A percentile compares a stretch with the other conserved stretches of the same genome.
Evolutionary conservation across 805 yeast genomes (phyloP).

Genomic region (Yamadazyma tumulicola): DNA sequence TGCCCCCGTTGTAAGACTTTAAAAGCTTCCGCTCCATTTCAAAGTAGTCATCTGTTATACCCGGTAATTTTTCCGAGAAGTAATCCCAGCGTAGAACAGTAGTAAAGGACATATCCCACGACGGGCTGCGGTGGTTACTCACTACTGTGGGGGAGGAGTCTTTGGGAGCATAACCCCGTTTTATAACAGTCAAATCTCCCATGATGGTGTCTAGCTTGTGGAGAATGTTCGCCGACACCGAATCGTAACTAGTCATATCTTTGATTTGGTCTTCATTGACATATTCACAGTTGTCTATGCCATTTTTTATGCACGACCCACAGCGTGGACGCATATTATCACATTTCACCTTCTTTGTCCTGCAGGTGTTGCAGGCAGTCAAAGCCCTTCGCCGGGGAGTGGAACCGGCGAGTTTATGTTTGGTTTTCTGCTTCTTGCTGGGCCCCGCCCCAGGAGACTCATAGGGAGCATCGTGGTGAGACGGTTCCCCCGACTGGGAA

Average conservation of each 20-base stretch:
- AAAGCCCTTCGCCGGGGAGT: constrained; percentile 25
- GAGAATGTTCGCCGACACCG: constrained; percentile 23
- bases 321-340: constrained; percentile 34
- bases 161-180: constrained; percentile 6
- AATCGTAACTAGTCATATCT: constrained; percentile 22
- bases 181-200: constrained; percentile 20
- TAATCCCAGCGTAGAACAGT: constrained; percentile 28
- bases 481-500: neutral
- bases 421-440: neutral
- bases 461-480: neutral
- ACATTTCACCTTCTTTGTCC: constrained; percentile 34
- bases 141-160: neutral
- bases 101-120: constrained; percentile 35
- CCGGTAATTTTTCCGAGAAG: constrained; percentile 14
- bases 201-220: constrained; percentile 28
- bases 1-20: constrained; percentile 1
- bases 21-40: constrained; percentile 6
- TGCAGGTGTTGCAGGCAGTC: constrained; percentile 39
- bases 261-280: constrained; percentile 22
- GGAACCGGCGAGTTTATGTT: neutral
- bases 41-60: constrained; percentile 4
- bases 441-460: neutral
- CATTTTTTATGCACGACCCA: constrained; percentile 30
- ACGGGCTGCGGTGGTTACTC: neutral
- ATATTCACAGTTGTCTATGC: constrained; percentile 25